A percentile compares a stretch with the other conserved stretches of the same genome.
These are phyloP conservation scores for Kodamaea laetipori DNA, from an alignment of 805 yeast species.

Conservation along the genomic window DNA sequence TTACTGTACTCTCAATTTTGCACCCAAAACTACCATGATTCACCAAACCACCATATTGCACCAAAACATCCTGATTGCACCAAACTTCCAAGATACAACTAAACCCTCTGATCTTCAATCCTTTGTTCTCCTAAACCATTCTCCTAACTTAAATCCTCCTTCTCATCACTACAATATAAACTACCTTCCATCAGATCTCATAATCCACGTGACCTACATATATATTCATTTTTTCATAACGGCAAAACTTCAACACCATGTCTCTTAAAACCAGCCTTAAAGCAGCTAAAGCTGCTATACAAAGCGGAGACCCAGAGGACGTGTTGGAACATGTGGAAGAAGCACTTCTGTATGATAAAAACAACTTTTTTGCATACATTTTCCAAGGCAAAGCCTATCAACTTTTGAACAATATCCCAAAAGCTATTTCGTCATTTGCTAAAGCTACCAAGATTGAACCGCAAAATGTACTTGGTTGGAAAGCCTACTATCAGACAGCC, in stretches of 20 bases:
- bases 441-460: constrained; percentile 54
- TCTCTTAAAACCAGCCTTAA: constrained; percentile 34
- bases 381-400: constrained; percentile 73
- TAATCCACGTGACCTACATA: neutral
- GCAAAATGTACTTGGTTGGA: constrained; percentile 69
- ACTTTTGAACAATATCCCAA: constrained; percentile 36
- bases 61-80: too few relatives aligned
- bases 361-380: constrained; percentile 65
- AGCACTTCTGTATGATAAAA: constrained; percentile 56
- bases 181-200: too few relatives aligned
- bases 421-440: constrained; percentile 47
- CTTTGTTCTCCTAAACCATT: too few relatives aligned
- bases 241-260: constrained; percentile 16
- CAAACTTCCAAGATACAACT: too few relatives aligned
- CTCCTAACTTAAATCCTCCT: too few relatives aligned
- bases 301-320: constrained; percentile 58
- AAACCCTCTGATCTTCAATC: too few relatives aligned
- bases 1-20: too few relatives aligned
- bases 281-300: constrained; percentile 49
- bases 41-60: too few relatives aligned
- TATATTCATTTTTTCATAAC: neutral
- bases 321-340: constrained; percentile 59
- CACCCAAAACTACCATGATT: too few relatives aligned
- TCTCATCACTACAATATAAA: too few relatives aligned
- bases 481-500: constrained; percentile 63